Evolutionary conservation across 805 yeast genomes (phyloP).

Genomic region (Cyberlindnera americana): DNA sequence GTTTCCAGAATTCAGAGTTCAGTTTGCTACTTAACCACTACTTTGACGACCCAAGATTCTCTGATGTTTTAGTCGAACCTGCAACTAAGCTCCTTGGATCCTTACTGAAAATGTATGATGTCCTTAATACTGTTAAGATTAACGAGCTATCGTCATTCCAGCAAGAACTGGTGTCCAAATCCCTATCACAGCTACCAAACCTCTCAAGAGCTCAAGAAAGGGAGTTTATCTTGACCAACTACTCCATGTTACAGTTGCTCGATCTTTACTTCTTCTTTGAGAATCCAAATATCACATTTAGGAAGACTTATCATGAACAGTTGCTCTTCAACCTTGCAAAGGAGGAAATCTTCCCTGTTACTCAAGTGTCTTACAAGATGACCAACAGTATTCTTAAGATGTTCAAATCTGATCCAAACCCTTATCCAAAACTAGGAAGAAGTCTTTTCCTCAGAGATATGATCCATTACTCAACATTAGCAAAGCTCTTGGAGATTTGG

Average conservation of each 20-base stretch:
- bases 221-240: constrained; percentile 38
- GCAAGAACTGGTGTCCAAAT: constrained; percentile 14
- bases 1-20: constrained; percentile 45
- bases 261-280: constrained; percentile 53
- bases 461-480: constrained; percentile 54
- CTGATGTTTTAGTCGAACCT: constrained; percentile 10
- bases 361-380: constrained; percentile 29
- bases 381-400: constrained; percentile 26
- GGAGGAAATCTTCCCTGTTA: constrained; percentile 43
- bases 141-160: constrained; percentile 22
- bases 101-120: constrained; percentile 10
- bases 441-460: constrained; percentile 48
- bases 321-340: constrained; percentile 55
- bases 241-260: constrained; percentile 47
- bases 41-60: constrained; percentile 32
- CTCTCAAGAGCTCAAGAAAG: constrained; percentile 16
- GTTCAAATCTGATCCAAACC: constrained; percentile 16
- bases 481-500: constrained; percentile 61
- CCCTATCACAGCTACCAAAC: constrained; percentile 16
- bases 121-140: constrained; percentile 16
- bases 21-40: constrained; percentile 41
- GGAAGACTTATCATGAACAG: constrained; percentile 61
- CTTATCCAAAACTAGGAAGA: constrained; percentile 30
- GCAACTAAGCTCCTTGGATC: constrained; percentile 11
- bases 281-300: constrained; percentile 56